Base-by-base conservation (phyloP, 1,284 basidiomycete species). In the Leccinum fallax region DNA sequence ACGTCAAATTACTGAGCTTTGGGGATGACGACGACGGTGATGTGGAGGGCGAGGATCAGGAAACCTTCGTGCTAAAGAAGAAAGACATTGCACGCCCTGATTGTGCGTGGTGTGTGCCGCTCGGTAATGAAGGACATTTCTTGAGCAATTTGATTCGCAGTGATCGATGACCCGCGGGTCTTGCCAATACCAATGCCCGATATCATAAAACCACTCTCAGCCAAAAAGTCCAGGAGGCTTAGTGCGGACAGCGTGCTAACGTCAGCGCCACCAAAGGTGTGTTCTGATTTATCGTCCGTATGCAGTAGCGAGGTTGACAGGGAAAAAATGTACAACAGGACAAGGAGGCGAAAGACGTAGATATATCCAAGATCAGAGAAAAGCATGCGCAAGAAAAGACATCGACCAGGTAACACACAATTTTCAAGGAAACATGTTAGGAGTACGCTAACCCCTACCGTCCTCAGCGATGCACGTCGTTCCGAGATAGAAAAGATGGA, bases 401-500 rank as follows among this genome's bases (percentile, higher is more conserved):
- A 13, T 81, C 84, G 11, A 79, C 76, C 71, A 81, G 85, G 81
- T 90, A 54, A 53, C 53, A 63, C 55, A 60, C 49, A 55, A 57
- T 30, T 30, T 52, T 15, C 15, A 56, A 43, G 19, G 52, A 28
- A 26, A 10, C n/a, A 9, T 1, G 46, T 6, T 4, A 6, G 28
- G 4, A 21, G 9, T 28, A 30, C n/a, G 40, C 54, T 72, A 32
- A 71, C 43, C 13, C 26, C 5, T 46, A 30, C 36, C 55, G 1
- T 53, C 34, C 43, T n/a, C 66, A 94, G 91, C 55, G 82, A 83
- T 36, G 78, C 85, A 9, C 87, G 90, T 28, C 85, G 88, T 71
- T 82, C 85, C 5, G 91, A 96, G 74, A 95, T 97, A 61, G 90
- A 88, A 68, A 87, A 85, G 66, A 92, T 97, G 84, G 92, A 97